Evolutionary conservation across 2,329 filamentous ascomycete genomes (phyloP).

Genomic region (Penicillium sp.): DNA sequence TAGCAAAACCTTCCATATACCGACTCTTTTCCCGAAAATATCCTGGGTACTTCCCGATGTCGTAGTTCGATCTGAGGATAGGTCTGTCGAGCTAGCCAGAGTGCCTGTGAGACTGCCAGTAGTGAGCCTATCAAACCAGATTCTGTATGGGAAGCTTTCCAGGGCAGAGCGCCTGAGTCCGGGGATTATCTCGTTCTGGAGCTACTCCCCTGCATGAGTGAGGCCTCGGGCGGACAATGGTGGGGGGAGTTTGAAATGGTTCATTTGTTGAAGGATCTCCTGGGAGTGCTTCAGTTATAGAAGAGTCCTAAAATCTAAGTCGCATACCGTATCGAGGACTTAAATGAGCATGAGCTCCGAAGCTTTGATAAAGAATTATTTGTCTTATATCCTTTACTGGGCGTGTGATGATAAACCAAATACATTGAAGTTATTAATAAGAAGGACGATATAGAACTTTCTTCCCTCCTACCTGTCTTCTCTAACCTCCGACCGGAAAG

Average conservation of each 20-base stretch:
- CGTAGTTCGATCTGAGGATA: not conserved
- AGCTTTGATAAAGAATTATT: too few species aligned
- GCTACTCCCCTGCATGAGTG: not conserved
- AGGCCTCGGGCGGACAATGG: not conserved
- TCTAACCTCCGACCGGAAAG: too few species aligned
- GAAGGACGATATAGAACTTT: too few species aligned
- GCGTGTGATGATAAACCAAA: too few species aligned
- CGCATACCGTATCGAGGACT: too few species aligned
- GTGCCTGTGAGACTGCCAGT: not conserved
- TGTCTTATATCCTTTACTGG: too few species aligned
- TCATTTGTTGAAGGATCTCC: not conserved
- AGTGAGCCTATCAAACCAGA: conserved; percentile 13
- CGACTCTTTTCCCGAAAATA: conserved; percentile 17
- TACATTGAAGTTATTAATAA: too few species aligned
- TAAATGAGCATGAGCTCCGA: too few species aligned
- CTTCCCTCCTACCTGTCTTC: too few species aligned
- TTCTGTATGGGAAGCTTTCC: conserved; percentile 19
- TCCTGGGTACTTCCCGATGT: not conserved
- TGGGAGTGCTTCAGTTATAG: not conserved
- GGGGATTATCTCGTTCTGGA: conserved; percentile 4
- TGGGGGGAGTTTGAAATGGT: not conserved
- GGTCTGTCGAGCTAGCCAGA: not conserved
- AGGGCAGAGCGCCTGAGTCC: conserved; percentile 9
- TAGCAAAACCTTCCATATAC: conserved; percentile 21
- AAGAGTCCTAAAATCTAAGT: too few species aligned